Conservation (phyloP, 768 basidiomycete species). For the Tylopilus felleus region DNA sequence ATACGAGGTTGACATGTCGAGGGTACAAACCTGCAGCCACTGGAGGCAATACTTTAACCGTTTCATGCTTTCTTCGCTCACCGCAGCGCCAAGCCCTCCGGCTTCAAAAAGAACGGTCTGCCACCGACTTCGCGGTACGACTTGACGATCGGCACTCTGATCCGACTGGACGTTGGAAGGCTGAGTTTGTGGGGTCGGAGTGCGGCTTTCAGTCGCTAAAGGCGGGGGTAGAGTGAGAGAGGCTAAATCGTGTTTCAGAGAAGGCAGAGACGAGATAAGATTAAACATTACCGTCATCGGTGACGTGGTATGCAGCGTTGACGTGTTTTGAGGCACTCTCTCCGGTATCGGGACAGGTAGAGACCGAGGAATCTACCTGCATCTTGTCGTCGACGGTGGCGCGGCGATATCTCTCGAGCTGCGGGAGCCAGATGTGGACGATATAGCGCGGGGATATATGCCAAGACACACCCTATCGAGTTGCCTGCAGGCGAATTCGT, state of each 20-base stretch:
- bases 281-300: conserved; percentile 3
- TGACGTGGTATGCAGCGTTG: not conserved
- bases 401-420: conserved; percentile 52
- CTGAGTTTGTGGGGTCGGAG: conserved; percentile 23
- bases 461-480: conserved; percentile 64
- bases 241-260: not conserved
- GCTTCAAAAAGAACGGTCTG: conserved; percentile 83
- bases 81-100: conserved; percentile 80
- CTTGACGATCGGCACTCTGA: conserved; percentile 41
- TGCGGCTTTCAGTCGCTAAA: conserved; percentile 15
- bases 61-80: conserved; percentile 90
- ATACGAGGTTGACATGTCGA: not conserved
- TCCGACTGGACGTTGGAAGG: conserved; percentile 6
- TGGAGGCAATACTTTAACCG: conserved; percentile 81
- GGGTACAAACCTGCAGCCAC: conserved; percentile 71
- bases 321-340: not conserved
- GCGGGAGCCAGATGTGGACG: not conserved
- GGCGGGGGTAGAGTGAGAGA: not conserved
- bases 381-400: conserved; percentile 31
- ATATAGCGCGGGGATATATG: not conserved
- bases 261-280: conserved; percentile 4
- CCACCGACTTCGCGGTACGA: conserved; percentile 77
- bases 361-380: conserved; percentile 19
- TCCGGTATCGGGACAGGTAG: not conserved
- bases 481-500: conserved; percentile 87